phyloP scores from a whole-genome alignment of 805 yeast genomes.

The Debaryomyces castellii region DNA sequence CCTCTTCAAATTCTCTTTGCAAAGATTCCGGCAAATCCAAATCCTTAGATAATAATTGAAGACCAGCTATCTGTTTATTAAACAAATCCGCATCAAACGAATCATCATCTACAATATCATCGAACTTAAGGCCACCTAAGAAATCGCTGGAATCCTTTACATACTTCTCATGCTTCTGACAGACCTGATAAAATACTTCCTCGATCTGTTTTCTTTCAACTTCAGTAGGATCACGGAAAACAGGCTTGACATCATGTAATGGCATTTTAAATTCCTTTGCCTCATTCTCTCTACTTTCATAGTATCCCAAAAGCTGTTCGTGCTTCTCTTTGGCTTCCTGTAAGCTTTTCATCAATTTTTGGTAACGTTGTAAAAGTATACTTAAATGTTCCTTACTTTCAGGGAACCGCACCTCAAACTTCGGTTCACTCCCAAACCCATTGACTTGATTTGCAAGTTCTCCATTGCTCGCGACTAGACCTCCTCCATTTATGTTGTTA shows the following conservation, averaged over 20 bases:
- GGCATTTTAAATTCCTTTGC: conserved; percentile 3
- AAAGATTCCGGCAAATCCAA: conserved; percentile 59
- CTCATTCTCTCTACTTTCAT: conserved; percentile 1
- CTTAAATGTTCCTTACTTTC: conserved; percentile 24
- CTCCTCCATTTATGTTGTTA: neutral
- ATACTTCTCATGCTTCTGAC: conserved; percentile 24
- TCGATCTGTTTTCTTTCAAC: conserved; percentile 28
- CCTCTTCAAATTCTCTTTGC: conserved; percentile 33
- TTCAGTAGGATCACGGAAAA: conserved; percentile 21
- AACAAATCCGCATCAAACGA: conserved; percentile 46
- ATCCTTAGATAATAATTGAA: conserved; percentile 65
- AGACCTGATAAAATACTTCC: conserved; percentile 24
- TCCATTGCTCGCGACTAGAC: neutral
- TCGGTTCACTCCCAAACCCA: neutral
- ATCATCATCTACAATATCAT: conserved; percentile 12
- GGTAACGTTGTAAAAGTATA: conserved; percentile 26
- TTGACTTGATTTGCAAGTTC: neutral
- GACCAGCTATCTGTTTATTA: conserved; percentile 58
- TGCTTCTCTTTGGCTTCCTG: conserved; percentile 18
- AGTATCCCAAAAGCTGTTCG: conserved; percentile 10
- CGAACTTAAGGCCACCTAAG: conserved; percentile 15
- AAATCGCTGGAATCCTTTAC: conserved; percentile 20
- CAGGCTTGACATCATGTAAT: conserved; percentile 1
- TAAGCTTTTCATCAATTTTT: conserved; percentile 15
- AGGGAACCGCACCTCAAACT: conserved; percentile 14